Conservation (phyloP, 2,329 filamentous ascomycete genomes). For the Colletotrichum lindemuthianum region DNA sequence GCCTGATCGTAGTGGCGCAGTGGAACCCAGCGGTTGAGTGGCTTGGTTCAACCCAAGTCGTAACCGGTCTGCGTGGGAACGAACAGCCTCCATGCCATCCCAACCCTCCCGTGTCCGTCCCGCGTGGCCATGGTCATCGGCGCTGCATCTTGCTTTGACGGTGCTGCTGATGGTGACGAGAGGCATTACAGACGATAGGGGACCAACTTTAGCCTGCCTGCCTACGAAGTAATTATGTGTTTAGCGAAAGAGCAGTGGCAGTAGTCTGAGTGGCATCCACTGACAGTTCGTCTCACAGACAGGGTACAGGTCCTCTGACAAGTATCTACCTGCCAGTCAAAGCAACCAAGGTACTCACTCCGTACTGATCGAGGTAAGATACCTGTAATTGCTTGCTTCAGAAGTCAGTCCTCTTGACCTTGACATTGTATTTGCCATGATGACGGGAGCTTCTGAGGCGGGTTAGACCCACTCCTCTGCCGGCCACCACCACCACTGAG, state of each 20-base stretch:
- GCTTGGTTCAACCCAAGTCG: conserved; percentile 34
- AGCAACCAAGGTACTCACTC: too few species aligned
- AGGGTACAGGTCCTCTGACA: too few species aligned
- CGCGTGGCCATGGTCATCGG: neutral
- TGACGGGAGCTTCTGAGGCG: conserved; percentile 22
- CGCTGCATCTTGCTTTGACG: neutral
- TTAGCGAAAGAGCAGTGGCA: too few species aligned
- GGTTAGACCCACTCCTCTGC: conserved; percentile 24
- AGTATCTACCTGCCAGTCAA: too few species aligned
- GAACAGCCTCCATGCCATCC: conserved; percentile 11
- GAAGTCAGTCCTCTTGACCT: neutral
- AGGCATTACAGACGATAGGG: too few species aligned
- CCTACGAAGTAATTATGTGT: too few species aligned
- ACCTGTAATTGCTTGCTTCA: neutral
- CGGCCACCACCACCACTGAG: conserved; percentile 20
- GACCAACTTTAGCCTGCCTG: too few species aligned
- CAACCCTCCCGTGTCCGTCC: neutral
- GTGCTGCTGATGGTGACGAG: conserved; percentile 1
- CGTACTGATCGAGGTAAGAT: too few species aligned
- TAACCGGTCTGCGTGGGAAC: conserved; percentile 19
- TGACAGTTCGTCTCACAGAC: too few species aligned
- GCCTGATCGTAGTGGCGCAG: conserved; percentile 32
- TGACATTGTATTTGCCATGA: neutral
- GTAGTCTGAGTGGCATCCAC: too few species aligned
- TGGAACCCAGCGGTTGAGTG: conserved; percentile 29